Evolutionary conservation across 2,329 filamentous ascomycete genomes (phyloP).

Genomic region (Colletotrichum ledebouriae): DNA sequence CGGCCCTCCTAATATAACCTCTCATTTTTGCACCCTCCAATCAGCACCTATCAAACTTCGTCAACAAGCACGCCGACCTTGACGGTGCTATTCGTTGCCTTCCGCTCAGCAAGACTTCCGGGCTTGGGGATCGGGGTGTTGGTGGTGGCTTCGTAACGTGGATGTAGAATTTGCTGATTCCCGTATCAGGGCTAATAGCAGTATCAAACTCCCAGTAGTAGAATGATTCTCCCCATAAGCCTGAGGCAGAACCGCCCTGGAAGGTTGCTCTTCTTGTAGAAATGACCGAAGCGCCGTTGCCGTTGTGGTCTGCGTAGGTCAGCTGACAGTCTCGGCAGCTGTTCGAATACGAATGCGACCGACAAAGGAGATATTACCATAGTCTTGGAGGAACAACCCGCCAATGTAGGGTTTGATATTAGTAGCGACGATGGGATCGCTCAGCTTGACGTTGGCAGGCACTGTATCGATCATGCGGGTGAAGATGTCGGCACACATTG

Average conservation of each 20-base stretch:
- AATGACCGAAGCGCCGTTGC: conserved; percentile 30
- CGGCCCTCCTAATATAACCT: too few species aligned
- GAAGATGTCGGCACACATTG: conserved; percentile 49
- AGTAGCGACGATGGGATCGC: conserved; percentile 47
- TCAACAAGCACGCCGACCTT: too few species aligned
- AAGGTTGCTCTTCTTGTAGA: conserved; percentile 34
- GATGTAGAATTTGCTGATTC: conserved; percentile 46
- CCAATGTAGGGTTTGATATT: conserved; percentile 52
- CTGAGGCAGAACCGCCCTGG: conserved; percentile 42
- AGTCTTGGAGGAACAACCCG: conserved; percentile 46
- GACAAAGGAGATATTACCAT: conserved; percentile 45
- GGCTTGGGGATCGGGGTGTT: too few species aligned
- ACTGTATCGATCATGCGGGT: conserved; percentile 54
- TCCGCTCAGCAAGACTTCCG: too few species aligned
- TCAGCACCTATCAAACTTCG: too few species aligned
- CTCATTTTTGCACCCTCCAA: too few species aligned
- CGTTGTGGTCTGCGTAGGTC: conserved; percentile 43
- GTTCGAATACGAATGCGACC: conserved; percentile 47
- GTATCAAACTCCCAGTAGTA: conserved; percentile 44
- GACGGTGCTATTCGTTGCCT: too few species aligned
- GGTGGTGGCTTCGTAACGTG: conserved; percentile 33
- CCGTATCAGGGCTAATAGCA: conserved; percentile 40
- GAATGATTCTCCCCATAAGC: conserved; percentile 43
- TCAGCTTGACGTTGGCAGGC: conserved; percentile 48
- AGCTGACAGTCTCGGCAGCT: conserved; percentile 41